Evolutionary conservation across 1,139 yeast species (phyloP).

Genomic region (Candida sp.): DNA sequence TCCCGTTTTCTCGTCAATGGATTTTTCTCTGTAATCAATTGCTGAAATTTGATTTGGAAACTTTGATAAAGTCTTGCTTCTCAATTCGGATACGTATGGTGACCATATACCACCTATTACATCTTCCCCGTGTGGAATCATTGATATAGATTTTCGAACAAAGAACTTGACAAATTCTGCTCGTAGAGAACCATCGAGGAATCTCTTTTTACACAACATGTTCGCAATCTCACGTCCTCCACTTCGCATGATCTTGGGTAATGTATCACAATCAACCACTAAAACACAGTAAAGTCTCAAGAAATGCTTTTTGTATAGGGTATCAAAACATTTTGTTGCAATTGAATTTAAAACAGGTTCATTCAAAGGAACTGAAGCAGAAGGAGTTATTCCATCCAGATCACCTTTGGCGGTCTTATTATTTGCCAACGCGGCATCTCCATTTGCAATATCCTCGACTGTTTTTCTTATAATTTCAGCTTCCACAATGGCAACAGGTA

Average conservation of each 20-base stretch:
- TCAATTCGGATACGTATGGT: constrained; percentile 56
- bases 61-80: constrained; percentile 45
- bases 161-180: constrained; percentile 84
- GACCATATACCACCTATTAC: constrained; percentile 86
- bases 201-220: constrained; percentile 81
- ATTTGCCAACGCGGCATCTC: constrained; percentile 4
- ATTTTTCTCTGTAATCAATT: constrained; percentile 71
- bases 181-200: constrained; percentile 70
- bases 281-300: constrained; percentile 80
- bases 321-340: constrained; percentile 71
- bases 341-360: constrained; percentile 64
- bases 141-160: constrained; percentile 60
- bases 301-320: constrained; percentile 66
- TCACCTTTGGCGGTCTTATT: constrained; percentile 6
- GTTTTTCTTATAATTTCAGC: constrained; percentile 62
- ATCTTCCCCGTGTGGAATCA: constrained; percentile 78
- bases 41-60: constrained; percentile 61
- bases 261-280: constrained; percentile 75
- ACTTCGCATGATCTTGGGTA: constrained; percentile 80
- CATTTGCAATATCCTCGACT: constrained; percentile 21
- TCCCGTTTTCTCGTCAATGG: constrained; percentile 76
- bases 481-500: constrained; percentile 86
- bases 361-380: constrained; percentile 38
- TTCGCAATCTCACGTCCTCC: constrained; percentile 93
- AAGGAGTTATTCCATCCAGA: constrained; percentile 8